Conservation (phyloP, 495 filamentous ascomycete genomes). For the Xylaria cubensis region DNA sequence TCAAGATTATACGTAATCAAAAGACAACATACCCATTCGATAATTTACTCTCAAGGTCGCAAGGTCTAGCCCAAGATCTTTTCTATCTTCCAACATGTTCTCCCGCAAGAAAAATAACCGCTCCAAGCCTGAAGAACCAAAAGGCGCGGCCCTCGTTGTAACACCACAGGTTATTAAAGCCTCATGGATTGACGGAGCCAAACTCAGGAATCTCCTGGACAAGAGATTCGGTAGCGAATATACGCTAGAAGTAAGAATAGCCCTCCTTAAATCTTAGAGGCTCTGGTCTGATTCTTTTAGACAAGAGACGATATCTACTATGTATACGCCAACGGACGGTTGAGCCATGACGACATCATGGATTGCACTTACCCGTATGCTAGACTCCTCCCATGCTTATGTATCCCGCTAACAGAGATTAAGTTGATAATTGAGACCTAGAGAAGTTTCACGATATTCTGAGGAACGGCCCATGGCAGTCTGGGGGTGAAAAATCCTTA, state of each 20-base stretch:
- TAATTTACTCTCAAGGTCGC: background rate
- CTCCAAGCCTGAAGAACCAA: too few species aligned
- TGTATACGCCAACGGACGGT: background rate
- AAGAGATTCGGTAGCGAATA: background rate
- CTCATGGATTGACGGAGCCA: background rate
- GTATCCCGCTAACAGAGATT: background rate
- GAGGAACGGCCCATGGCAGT: background rate
- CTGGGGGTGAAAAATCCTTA: background rate
- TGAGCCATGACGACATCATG: background rate
- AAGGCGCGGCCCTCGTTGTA: too few species aligned
- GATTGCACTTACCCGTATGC: background rate
- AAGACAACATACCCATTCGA: background rate
- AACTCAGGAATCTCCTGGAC: background rate
- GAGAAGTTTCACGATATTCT: background rate
- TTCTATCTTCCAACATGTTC: background rate
- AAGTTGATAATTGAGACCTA: background rate
- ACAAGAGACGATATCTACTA: background rate
- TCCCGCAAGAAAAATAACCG: too few species aligned
- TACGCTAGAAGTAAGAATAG: background rate
- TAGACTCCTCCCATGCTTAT: background rate
- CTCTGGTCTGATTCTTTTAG: background rate
- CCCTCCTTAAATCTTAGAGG: background rate
- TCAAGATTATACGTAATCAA: background rate
- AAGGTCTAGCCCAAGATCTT: background rate
- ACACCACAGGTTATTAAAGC: background rate